phyloP scores from a whole-genome alignment of 2,329 filamentous ascomycete species.

The Diaporthe sp. region DNA sequence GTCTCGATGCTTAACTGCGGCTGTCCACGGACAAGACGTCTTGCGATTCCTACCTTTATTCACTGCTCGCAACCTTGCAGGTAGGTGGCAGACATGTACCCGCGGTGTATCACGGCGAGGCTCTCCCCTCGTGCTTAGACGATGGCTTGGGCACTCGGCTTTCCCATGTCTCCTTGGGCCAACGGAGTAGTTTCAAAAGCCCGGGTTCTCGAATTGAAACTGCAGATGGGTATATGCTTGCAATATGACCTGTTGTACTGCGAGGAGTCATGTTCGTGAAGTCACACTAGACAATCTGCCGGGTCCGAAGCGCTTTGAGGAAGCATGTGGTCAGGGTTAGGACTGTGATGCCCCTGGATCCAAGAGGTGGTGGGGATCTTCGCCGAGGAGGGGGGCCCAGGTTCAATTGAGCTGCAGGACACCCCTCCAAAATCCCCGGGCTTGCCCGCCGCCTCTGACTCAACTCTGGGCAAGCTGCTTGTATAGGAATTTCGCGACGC shows the following conservation, averaged over 20 bases:
- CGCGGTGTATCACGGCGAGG: neutral
- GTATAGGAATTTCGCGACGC: constrained; percentile 21
- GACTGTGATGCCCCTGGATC: neutral
- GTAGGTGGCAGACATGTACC: neutral
- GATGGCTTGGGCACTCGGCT: neutral
- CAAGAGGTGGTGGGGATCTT: neutral
- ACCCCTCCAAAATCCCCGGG: constrained; percentile 31
- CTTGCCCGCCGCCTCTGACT: constrained; percentile 27
- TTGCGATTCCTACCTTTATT: too few relatives aligned
- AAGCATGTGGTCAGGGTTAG: neutral
- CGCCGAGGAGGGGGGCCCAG: neutral
- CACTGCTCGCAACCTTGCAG: neutral
- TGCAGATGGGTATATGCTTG: neutral
- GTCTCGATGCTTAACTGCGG: neutral
- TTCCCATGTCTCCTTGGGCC: neutral
- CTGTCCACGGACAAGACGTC: neutral
- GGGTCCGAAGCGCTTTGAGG: neutral
- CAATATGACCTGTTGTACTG: neutral
- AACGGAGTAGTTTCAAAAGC: neutral
- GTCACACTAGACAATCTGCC: neutral
- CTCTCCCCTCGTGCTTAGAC: neutral
- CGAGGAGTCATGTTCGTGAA: neutral
- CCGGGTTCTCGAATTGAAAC: neutral
- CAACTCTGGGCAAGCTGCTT: constrained; percentile 21
- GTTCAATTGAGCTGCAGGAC: constrained; percentile 13